Evolutionary conservation across 352 stramenopile species (phyloP).

Genomic region (Blastocystis sp.): DNA sequence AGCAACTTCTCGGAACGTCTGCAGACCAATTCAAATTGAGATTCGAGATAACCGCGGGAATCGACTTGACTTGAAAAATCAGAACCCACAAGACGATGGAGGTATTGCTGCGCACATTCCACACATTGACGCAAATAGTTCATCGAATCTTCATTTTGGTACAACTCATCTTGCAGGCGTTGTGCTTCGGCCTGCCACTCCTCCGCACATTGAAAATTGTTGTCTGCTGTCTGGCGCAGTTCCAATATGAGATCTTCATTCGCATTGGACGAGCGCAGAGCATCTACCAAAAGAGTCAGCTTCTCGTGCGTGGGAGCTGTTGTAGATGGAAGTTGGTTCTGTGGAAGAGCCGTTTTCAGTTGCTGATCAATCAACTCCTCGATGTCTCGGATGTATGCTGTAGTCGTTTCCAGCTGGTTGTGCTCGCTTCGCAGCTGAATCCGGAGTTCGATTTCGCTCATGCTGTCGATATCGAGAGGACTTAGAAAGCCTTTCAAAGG

Average conservation of each 20-base stretch:
- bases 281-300: not conserved
- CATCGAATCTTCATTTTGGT: not conserved
- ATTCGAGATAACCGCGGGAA: not conserved
- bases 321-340: not conserved
- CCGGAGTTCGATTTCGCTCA: not conserved
- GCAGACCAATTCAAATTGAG: slow-evolving; percentile 2
- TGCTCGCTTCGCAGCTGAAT: not conserved
- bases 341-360: not conserved
- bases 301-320: not conserved
- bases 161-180: not conserved
- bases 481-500: not conserved
- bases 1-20: slow-evolving; percentile 1
- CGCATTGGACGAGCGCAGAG: not conserved
- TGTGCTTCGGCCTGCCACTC: not conserved
- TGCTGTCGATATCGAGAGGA: not conserved
- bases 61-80: not conserved
- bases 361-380: not conserved
- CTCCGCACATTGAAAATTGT: not conserved
- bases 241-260: not conserved
- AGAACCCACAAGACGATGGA: not conserved
- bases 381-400: not conserved
- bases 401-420: not conserved
- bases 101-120: not conserved
- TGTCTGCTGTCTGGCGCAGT: not conserved
- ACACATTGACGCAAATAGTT: not conserved